phyloP scores from a whole-genome alignment of 768 basidiomycete species.

The Suillus tomentosus region DNA sequence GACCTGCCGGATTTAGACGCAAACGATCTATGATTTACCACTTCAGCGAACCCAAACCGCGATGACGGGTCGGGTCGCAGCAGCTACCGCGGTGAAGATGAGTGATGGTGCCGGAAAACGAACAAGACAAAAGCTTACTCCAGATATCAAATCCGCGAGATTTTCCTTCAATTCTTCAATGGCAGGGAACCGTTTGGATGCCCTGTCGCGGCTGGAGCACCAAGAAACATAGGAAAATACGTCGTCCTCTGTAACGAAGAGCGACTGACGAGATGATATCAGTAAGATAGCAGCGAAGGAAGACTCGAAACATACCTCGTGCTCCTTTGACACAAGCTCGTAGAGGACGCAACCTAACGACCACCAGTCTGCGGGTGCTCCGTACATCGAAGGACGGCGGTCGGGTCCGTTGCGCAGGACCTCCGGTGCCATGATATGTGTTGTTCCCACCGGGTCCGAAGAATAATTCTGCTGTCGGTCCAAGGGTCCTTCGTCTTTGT shows the following conservation, averaged over 20 bases:
- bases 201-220: neutral
- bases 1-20: neutral
- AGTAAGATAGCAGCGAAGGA: neutral
- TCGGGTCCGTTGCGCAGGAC: neutral
- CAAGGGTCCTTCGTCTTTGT: neutral
- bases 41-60: neutral
- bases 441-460: neutral
- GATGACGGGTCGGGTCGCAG: neutral
- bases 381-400: neutral
- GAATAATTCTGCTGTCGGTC: neutral
- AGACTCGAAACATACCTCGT: neutral
- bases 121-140: neutral
- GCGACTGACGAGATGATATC: neutral
- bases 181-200: neutral
- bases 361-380: neutral
- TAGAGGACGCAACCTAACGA: neutral
- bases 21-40: neutral
- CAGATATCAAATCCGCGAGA: neutral
- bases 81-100: neutral
- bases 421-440: neutral
- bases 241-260: neutral
- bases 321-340: neutral
- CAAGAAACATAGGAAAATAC: neutral
- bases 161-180: neutral
- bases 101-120: neutral